These are phyloP conservation scores for Pyrus betulifolia DNA, from an alignment of 306 rosid genomes.

Conservation along the genomic window DNA sequence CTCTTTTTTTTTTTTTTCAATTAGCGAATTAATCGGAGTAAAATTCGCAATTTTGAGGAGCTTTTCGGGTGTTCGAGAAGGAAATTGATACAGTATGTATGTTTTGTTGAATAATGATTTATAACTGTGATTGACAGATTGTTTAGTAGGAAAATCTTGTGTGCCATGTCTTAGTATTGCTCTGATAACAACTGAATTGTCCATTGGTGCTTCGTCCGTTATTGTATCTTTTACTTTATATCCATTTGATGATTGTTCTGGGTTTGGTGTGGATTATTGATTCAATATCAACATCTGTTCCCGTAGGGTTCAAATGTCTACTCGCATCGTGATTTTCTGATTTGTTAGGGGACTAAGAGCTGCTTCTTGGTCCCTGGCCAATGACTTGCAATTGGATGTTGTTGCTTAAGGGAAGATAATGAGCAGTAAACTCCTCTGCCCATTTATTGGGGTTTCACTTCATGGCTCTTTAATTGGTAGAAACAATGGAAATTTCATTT, in stretches of 20 bases:
- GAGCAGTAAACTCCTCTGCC: constrained; percentile 42
- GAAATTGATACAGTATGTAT: background rate
- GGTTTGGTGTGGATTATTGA: background rate
- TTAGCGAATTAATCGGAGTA: background rate
- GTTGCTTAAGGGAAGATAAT: constrained; percentile 37
- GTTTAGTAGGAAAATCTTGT: background rate
- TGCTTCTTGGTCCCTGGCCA: constrained; percentile 46
- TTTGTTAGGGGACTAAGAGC: constrained; percentile 43
- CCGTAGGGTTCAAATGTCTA: constrained; percentile 17
- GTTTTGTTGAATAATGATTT: background rate
- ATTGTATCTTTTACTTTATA: background rate
- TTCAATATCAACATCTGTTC: background rate
- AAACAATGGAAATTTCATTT: constrained; percentile 25
- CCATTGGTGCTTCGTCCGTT: background rate
- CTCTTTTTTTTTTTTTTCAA: background rate
- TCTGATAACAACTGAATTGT: background rate
- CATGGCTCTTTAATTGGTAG: constrained; percentile 31
- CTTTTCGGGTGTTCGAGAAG: background rate
- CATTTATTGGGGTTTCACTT: constrained; percentile 50
- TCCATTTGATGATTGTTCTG: background rate
- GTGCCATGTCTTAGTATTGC: background rate
- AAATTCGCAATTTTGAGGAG: background rate
- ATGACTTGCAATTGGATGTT: constrained; percentile 25
- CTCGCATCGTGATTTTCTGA: constrained; percentile 12
- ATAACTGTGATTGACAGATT: background rate